Base-by-base conservation (phyloP, 2,329 filamentous ascomycete species). In the Alternaria consortialis region DNA sequence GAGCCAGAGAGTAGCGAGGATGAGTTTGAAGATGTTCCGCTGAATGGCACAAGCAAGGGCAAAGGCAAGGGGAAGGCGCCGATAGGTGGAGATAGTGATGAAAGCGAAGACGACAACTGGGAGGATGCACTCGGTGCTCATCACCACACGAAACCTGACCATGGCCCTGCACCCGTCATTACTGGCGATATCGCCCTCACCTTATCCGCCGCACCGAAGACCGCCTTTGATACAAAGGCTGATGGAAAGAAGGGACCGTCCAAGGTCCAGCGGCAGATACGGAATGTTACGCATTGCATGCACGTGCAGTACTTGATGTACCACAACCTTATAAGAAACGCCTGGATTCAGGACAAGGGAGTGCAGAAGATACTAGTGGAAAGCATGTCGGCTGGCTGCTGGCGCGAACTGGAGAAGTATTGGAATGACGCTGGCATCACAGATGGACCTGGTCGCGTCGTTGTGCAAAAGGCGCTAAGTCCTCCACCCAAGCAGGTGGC, bases 251-350 rank as follows among this genome's bases (percentile, higher is more conserved):
- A 94, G 74, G 94, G 93, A 0, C 91, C 92, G 0, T 91, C 91
- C 3, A 97, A 97, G 79, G 87, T 91, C 29, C 93, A 97, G 74
- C 88, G 92, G 53, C 86, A 88, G 62, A 91, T 94, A 57, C 87
- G 95, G 27, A 86, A 89, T 34, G 85, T 89, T 4, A 93, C 93
- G 0, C 95, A 99, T 78, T 91, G 92, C 69, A 85, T 97, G 68
- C 95, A 99, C 78, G 93, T 98, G 2, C 89, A 96, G 75, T 87
- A 89, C 53, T 82, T 99, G 15, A 85, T 99, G 61, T 97, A 91
- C 85, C 94, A 98, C 76, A 98, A 98, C 74, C 87, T 92, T 0
- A 80, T 95, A 13, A 88, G 77, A 12, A 80, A 80, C 56, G 65
- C 67, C 3, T 79, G 77, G 77, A 67, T 78, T 7, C 72, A 77